Evolutionary conservation across 2,329 filamentous ascomycete genomes (phyloP).

Genomic region (Phyllosticta citrichinensis): DNA sequence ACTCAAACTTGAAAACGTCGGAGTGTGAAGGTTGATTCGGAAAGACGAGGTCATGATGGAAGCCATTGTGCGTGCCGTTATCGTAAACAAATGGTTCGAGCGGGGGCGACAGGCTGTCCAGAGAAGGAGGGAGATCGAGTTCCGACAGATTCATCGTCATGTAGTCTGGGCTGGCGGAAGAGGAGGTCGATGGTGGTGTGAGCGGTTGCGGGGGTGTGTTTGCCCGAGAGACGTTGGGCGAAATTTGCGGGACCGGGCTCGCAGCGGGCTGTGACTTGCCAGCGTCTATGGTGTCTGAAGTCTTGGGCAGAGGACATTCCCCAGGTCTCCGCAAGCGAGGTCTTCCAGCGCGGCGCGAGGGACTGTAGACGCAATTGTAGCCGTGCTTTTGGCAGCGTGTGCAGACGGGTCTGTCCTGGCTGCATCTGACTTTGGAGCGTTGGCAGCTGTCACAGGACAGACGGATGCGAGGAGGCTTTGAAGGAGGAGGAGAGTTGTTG

Average conservation of each 20-base stretch:
- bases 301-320: background rate
- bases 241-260: background rate
- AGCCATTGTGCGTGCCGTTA: background rate
- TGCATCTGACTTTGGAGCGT: background rate
- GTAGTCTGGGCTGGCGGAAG: background rate
- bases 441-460: background rate
- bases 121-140: background rate
- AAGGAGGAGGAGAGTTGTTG: background rate
- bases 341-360: background rate
- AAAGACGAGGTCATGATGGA: background rate
- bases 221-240: background rate
- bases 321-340: background rate
- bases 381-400: background rate
- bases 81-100: background rate
- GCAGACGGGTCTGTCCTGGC: background rate
- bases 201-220: background rate
- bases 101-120: background rate
- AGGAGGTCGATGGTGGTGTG: background rate
- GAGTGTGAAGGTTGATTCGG: background rate
- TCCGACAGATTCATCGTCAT: background rate
- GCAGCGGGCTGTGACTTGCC: background rate
- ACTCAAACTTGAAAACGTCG: background rate
- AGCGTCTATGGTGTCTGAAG: background rate
- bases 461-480: background rate
- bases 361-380: background rate